Evolutionary conservation across 2,329 filamentous ascomycete species (phyloP).

Genomic region (Ceratocystis cacaofunesta): DNA sequence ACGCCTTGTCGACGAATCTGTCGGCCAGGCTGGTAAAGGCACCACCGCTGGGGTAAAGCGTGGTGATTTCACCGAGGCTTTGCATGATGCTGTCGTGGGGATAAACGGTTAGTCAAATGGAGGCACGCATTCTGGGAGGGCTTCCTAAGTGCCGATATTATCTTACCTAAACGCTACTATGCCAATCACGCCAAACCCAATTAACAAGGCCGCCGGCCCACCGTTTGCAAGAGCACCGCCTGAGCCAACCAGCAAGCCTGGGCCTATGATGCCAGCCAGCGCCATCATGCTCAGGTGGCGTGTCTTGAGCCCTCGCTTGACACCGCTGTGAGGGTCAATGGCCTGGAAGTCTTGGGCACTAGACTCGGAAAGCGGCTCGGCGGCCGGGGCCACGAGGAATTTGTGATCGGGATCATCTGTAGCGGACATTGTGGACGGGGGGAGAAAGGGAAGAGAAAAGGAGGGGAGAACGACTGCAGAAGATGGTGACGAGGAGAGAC

Average conservation of each 20-base stretch:
- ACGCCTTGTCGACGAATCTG: constrained; percentile 55
- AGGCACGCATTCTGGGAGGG: too few species aligned
- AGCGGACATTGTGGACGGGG: background rate
- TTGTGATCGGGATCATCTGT: constrained; percentile 9
- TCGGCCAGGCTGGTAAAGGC: constrained; percentile 57
- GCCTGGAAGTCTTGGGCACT: constrained; percentile 29
- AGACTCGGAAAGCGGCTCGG: constrained; percentile 23
- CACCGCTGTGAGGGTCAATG: constrained; percentile 47
- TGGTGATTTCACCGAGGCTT: constrained; percentile 59
- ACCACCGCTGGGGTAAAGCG: constrained; percentile 55
- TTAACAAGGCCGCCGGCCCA: constrained; percentile 56
- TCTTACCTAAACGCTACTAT: constrained; percentile 18
- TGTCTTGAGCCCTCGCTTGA: constrained; percentile 55
- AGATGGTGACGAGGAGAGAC: background rate
- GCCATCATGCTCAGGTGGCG: constrained; percentile 53
- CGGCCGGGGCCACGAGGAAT: background rate
- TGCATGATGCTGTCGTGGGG: constrained; percentile 41
- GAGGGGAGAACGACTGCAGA: background rate
- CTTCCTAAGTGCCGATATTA: too few species aligned
- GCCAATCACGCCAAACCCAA: constrained; percentile 58
- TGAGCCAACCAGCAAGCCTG: constrained; percentile 56
- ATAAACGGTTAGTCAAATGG: background rate
- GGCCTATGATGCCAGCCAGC: constrained; percentile 48
- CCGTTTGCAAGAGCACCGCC: constrained; percentile 54
- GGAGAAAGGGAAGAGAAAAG: background rate